Conservation (phyloP, 1,284 basidiomycete species). For the Volvariella volvacea region DNA sequence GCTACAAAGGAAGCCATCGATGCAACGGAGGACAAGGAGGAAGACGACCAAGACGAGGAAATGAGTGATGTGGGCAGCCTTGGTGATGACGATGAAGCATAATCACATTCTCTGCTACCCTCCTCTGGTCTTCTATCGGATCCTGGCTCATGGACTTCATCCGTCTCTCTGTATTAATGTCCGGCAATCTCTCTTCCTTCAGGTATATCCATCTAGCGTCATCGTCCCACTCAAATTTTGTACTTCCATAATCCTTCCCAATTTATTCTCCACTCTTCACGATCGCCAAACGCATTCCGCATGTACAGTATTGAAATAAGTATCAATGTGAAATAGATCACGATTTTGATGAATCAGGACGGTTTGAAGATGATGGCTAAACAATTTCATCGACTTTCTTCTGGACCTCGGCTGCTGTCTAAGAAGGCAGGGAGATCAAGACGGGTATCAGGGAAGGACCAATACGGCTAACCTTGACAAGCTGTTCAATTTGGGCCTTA, state of each 20-base stretch:
- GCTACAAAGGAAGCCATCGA: conserved; percentile 79
- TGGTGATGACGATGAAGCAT: conserved; percentile 59
- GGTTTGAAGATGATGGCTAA: conserved; percentile 21
- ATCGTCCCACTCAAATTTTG: background rate
- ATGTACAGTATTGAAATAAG: no score
- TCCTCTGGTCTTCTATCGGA: background rate
- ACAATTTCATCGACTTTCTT: conserved; percentile 70
- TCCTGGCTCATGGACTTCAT: background rate
- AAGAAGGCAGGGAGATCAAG: conserved; percentile 9
- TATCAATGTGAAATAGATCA: background rate
- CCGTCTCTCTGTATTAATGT: no score
- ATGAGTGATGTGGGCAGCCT: conserved; percentile 92
- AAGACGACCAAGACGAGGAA: conserved; percentile 75
- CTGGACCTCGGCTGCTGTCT: conserved; percentile 65
- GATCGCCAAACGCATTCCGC: no score
- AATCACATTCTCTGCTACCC: background rate
- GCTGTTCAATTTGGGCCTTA: conserved; percentile 62
- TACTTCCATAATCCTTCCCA: background rate
- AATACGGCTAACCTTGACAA: conserved; percentile 53
- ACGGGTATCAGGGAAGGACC: background rate
- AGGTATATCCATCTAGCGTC: background rate
- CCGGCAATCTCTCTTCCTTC: no score
- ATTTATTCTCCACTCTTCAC: no score
- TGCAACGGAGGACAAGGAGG: conserved; percentile 51
- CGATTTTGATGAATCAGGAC: background rate